These are phyloP conservation scores for Teratosphaeriaceae sp. DNA, from an alignment of 2,329 filamentous ascomycete species.

Conservation along the genomic window DNA sequence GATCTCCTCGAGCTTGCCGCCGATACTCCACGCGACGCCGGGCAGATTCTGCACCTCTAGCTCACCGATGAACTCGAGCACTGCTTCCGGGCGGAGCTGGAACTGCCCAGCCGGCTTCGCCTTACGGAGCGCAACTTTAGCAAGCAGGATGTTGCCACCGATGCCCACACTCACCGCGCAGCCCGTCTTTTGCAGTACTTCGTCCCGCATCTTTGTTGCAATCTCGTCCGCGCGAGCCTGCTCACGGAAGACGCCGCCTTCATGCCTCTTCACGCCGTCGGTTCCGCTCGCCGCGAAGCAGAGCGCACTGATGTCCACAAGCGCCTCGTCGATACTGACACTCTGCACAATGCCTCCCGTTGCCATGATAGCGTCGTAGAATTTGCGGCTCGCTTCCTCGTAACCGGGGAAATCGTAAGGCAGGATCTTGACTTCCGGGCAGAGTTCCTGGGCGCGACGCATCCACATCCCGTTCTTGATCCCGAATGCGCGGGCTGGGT, in stretches of 20 bases:
- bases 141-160: slow-evolving; percentile 80
- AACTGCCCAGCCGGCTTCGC: slow-evolving; percentile 93
- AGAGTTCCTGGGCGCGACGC: slow-evolving; percentile 77
- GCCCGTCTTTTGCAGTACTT: slow-evolving; percentile 66
- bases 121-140: slow-evolving; percentile 82
- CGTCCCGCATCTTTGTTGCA: slow-evolving; percentile 58
- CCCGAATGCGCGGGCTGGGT: slow-evolving; percentile 76
- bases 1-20: slow-evolving; percentile 80
- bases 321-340: slow-evolving; percentile 91
- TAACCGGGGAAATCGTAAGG: slow-evolving; percentile 95
- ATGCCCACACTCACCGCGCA: slow-evolving; percentile 92
- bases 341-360: slow-evolving; percentile 84
- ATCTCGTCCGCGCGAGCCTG: slow-evolving; percentile 72
- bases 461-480: slow-evolving; percentile 99
- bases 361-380: slow-evolving; percentile 77
- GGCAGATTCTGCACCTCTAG: slow-evolving; percentile 77
- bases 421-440: slow-evolving; percentile 79
- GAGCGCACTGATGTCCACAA: slow-evolving; percentile 72
- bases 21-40: slow-evolving; percentile 86
- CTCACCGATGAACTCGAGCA: slow-evolving; percentile 68
- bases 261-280: slow-evolving; percentile 56
- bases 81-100: slow-evolving; percentile 75
- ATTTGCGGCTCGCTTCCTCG: slow-evolving; percentile 79
- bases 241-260: slow-evolving; percentile 68
- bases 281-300: slow-evolving; percentile 61